These are phyloP conservation scores for Lunularia cruciata DNA, from an alignment of 225 moss, liverwort and hornwort genomes.

Conservation along the genomic window DNA sequence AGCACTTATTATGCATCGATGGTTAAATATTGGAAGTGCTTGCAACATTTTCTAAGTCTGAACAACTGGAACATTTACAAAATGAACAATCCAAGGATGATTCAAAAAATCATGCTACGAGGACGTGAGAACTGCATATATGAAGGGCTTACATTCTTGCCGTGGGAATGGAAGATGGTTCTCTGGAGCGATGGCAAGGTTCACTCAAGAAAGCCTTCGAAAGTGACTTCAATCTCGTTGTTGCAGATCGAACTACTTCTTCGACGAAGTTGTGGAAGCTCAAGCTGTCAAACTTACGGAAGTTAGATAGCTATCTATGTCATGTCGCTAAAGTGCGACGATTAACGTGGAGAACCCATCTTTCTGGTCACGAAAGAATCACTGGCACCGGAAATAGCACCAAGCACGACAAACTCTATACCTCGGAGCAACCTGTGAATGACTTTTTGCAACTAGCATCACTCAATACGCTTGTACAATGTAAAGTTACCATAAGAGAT, in stretches of 20 bases:
- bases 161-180: constrained; percentile 87
- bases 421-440: neutral
- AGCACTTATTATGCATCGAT: no score
- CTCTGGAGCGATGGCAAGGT: constrained; percentile 74
- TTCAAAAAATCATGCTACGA: no score
- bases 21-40: no score
- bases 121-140: no score
- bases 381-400: neutral
- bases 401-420: neutral
- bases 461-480: constrained; percentile 36
- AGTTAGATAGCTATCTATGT: constrained; percentile 53
- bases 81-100: no score
- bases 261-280: constrained; percentile 43
- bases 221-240: neutral
- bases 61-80: no score
- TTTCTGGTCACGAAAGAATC: constrained; percentile 10
- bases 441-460: constrained; percentile 28
- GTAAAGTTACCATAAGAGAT: no score
- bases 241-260: constrained; percentile 1
- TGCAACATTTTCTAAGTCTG: no score
- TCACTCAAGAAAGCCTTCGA: constrained; percentile 5
- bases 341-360: constrained; percentile 60
- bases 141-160: constrained; percentile 53
- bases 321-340: constrained; percentile 77
- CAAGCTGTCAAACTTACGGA: constrained; percentile 39